phyloP scores from a whole-genome alignment of 495 filamentous ascomycete species.

The Aspergillus heteromorphus region DNA sequence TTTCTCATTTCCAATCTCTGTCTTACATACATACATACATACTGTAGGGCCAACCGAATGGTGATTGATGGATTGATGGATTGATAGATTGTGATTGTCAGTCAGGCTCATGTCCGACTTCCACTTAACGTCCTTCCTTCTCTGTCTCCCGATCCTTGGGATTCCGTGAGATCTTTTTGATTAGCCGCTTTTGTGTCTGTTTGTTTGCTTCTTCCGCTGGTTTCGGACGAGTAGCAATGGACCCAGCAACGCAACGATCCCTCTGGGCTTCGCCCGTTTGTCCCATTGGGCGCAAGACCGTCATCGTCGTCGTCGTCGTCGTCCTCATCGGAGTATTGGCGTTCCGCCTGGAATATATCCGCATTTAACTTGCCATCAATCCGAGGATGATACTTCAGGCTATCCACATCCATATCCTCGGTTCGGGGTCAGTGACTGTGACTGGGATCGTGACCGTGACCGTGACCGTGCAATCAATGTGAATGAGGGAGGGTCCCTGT shows the following conservation, averaged over 20 bases:
- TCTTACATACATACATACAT: no score
- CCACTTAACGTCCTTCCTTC: no score
- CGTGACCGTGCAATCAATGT: no score
- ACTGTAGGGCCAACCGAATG: background rate
- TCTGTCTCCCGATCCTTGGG: background rate
- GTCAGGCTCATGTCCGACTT: slow-evolving; percentile 1
- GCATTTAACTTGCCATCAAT: no score
- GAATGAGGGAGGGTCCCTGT: background rate
- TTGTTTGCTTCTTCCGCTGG: slow-evolving; percentile 5
- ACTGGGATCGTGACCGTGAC: no score
- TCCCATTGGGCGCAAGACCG: slow-evolving; percentile 2
- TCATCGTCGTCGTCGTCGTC: no score
- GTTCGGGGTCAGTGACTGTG: background rate
- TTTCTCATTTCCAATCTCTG: background rate
- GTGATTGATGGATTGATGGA: no score
- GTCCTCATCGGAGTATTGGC: slow-evolving; percentile 14
- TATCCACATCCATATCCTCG: background rate
- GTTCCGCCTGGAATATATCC: slow-evolving; percentile 8
- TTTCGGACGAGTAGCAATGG: slow-evolving; percentile 1
- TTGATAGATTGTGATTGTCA: no score
- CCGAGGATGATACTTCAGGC: no score
- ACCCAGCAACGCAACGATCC: background rate
- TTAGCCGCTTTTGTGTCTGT: slow-evolving; percentile 5
- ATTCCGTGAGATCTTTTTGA: background rate
- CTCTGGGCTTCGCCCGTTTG: slow-evolving; percentile 7